Base-by-base conservation (phyloP, 345 rosid species). In the Odontarrhena argentea region DNA sequence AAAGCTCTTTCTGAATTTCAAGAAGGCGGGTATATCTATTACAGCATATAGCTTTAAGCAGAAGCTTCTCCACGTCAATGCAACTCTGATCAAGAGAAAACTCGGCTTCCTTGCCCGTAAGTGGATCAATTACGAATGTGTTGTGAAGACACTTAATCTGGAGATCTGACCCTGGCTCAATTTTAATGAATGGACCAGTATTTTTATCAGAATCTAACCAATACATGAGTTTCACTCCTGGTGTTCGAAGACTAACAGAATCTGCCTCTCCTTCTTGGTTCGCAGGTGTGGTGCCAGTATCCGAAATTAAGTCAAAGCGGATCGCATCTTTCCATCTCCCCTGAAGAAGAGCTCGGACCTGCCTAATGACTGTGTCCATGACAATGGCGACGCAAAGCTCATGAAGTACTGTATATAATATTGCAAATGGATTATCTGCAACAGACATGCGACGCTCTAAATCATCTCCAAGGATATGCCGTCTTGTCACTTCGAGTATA, bases 311-410 rank as follows among this genome's bases (percentile, higher is more conserved):
- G 45, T 91, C 96, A 66, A 91, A 91, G 43, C 87, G 84, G 72
- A 95, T 85, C 56, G 94, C 91, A 79, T 87, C 98, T 82, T 84
- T 95, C 99, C 98, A 95, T 79, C 97, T 85, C 60, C 97, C 97
- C 57, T 70, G 92, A 38, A 90, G 86, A 48, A 91, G 90, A 61
- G 82, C 82, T 75, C 88, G 88, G 9, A 91, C 96, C 77, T 95
- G 99, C 79, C 96, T 87, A 73, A 89, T 80, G 62, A 91, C 96
- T 41, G 99, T 91, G 79, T 91, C 98, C 99, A 95, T 95, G 59
- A 85, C 82, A 42, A 91, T 82, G 32, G 98, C 85, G 49, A 95
- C 80, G 37, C 98, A 91, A 24, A 95, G 84, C 64, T 95, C 99
- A 73, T 95, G 98, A 36, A 95, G 92, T 56, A 95, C 81, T 6